Base-by-base conservation (phyloP, 306 rosid genomes). In the Cucumis cinereus region DNA sequence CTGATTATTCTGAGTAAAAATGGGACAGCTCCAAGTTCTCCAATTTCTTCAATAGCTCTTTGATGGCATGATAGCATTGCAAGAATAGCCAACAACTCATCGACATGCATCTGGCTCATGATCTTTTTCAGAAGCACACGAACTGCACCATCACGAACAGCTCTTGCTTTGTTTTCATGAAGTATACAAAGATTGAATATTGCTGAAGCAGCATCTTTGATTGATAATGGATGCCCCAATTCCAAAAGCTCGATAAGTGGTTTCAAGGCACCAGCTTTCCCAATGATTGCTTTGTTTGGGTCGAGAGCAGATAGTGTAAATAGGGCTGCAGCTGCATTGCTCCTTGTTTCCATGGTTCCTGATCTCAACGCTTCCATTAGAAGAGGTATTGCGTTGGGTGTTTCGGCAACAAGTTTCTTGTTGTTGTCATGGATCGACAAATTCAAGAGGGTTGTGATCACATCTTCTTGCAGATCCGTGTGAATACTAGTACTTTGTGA, bases 221-320 rank as follows among this genome's bases (percentile, higher is more conserved):
- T 85, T 33, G 91, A 88, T 61, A 80, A 81, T 28, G 90, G 88
- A 85, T 91, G 84, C 28, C 96, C 98, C 84, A 91, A 97, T 10
- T 91, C 98, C 36, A 91, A 83, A 22, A 93, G 91, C 73, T 86
- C 85, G 6, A 93, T 82, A 22, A 91, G 87, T 0, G 92, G 91
- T 77, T 86, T 85, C 8, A 93, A 76, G 67, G 97, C 97, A 19
- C 95, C 96, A 0, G 91, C 85, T 87, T 87, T 86, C 20, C 98
- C 98, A 20, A 93, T 89, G 19, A 93, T 87, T 20, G 85, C 86
- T 81, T 93, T 93, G 90, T 93, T 93, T 35, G 98, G 91, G 81
- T 93, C 98, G 10, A 93, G 85, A 77, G 96, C 97, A 15, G 98
- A 93, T 73, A 93, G 58, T 41, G 97, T 93, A 81, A 93, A 93